phyloP scores from a whole-genome alignment of 176 grass and related monocot genomes.

The Bromus sterilis region DNA sequence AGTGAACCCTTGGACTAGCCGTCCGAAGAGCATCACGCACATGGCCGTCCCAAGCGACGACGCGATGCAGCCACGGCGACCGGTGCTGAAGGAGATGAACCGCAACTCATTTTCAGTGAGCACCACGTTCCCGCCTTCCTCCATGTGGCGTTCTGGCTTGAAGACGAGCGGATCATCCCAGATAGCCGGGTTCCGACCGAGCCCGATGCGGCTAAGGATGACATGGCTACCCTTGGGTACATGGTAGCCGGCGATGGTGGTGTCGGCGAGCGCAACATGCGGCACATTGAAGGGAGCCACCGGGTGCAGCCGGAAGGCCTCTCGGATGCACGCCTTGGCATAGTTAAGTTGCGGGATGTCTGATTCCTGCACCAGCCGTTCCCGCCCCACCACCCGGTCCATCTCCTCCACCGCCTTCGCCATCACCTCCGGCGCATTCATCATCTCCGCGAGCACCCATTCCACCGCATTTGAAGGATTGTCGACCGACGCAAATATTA shows the following conservation, averaged over 20 bases:
- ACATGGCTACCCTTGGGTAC: neutral
- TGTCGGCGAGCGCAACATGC: conserved; percentile 1
- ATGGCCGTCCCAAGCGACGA: neutral
- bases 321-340: neutral
- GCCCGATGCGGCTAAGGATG: neutral
- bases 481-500: neutral
- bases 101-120: conserved; percentile 13
- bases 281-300: conserved; percentile 18
- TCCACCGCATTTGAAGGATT: conserved; percentile 9
- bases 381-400: neutral
- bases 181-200: conserved; percentile 7
- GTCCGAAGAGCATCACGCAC: neutral
- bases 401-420: neutral
- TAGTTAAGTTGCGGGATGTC: neutral
- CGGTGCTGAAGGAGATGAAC: conserved; percentile 21
- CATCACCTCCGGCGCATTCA: neutral
- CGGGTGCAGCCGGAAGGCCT: neutral
- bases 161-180: conserved; percentile 16
- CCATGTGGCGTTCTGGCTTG: conserved; percentile 1
- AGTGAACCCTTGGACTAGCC: conserved; percentile 25
- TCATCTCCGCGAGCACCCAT: neutral
- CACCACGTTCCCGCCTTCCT: neutral
- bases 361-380: neutral
- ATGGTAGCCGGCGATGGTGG: neutral
- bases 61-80: neutral